Base-by-base conservation (phyloP, 805 yeast genomes). In the Dipodascopsis uninucleata region DNA sequence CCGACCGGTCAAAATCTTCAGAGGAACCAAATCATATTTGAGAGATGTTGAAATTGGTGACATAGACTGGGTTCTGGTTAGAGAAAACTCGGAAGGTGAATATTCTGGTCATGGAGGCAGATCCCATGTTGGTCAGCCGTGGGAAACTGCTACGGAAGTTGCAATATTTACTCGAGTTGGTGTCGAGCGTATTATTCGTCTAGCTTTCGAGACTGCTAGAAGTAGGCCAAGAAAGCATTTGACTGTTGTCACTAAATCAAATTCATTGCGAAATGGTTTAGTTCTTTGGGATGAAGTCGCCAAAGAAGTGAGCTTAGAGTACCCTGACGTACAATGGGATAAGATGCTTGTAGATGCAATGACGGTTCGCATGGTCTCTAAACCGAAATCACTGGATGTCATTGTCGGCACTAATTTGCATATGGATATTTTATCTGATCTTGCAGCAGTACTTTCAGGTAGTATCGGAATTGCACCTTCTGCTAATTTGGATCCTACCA, bases 51-150 rank as follows among this genome's bases (percentile, higher is more conserved):
- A 29, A 22, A 38, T 40, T 4, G 34, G 33, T 16, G 50, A 45
- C 22, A 40, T 45, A 33, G 50, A 45, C 39, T 45, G 50, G 50
- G 24, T 43, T 17, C 22, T 45, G 6, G 50, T 45, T 6, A 41
- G 50, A n/a, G 44, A 43, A 36, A 51, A 51, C 34, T 49, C 55
- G 17, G 55, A 51, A 28, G 55, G 55, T 28, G 55, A 51, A 32
- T 51, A 51, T 21, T 41, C 55, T 9, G 55, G 55, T n/a, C 56
- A 52, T 10, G 56, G 56, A 6, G 56, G 56, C 16, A 43, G 56
- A 18, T 37, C 56, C 9, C 56, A 52, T 40, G 28, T 32, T 12
- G 55, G 55, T n/a, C 49, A 45, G 18, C 49, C 46, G 25, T 43
- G 53, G 49, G 56, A 52, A 38, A 43, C 40, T 7, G 55, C 56